Evolutionary conservation across 805 yeast species (phyloP).

Genomic region (Lipomyces japonicus): DNA sequence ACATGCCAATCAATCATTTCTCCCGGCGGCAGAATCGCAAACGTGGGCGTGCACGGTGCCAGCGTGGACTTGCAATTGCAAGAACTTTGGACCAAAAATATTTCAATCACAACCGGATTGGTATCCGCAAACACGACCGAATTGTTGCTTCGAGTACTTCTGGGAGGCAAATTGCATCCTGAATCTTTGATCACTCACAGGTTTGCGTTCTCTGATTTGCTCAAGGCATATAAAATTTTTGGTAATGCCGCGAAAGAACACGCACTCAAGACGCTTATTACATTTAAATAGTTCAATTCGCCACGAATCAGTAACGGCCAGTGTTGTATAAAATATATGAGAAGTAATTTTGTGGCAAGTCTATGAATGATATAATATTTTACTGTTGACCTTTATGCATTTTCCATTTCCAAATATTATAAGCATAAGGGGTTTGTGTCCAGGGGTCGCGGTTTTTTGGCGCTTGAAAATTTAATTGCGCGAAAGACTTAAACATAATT

Average conservation of each 20-base stretch:
- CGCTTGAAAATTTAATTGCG: no score
- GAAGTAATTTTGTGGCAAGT: no score
- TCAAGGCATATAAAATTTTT: slow-evolving; percentile 22
- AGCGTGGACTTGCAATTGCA: slow-evolving; percentile 15
- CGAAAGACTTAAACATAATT: no score
- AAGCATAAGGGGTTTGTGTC: no score
- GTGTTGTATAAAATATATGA: no score
- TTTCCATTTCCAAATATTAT: no score
- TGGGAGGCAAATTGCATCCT: slow-evolving; percentile 22
- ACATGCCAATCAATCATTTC: slow-evolving; percentile 20
- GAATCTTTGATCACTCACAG: slow-evolving; percentile 26
- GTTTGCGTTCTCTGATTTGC: slow-evolving; percentile 22
- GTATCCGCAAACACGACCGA: slow-evolving; percentile 24
- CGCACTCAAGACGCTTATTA: slow-evolving; percentile 24
- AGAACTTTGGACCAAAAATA: slow-evolving; percentile 20
- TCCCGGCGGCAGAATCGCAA: slow-evolving; percentile 25
- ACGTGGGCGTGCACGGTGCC: slow-evolving; percentile 26
- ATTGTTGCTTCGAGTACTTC: slow-evolving; percentile 13
- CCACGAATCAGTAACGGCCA: no score
- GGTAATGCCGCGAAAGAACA: slow-evolving; percentile 25
- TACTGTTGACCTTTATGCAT: no score
- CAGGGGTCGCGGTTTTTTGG: no score
- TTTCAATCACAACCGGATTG: slow-evolving; percentile 22
- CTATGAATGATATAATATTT: no score
- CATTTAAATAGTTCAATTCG: no score